Evolutionary conservation across 768 basidiomycete species (phyloP).

Genomic region (Epithele typhae): DNA sequence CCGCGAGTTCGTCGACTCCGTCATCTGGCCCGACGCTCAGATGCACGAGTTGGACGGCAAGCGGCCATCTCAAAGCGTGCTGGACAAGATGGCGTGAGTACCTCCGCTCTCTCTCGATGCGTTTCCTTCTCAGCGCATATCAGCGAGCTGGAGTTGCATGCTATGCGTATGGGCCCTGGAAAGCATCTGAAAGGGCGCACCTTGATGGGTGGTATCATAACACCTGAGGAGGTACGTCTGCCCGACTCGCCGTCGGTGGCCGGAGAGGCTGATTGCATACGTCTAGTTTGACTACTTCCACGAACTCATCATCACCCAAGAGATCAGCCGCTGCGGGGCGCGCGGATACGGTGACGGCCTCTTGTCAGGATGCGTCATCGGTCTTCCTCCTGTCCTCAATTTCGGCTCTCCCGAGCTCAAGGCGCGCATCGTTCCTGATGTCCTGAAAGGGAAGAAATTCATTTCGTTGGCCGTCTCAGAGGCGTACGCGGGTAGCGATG

Average conservation of each 20-base stretch:
- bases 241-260: no score
- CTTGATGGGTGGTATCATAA: constrained; percentile 70
- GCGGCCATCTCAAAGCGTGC: constrained; percentile 70
- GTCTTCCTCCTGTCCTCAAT: constrained; percentile 81
- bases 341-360: constrained; percentile 84
- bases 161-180: constrained; percentile 93
- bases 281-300: constrained; percentile 92
- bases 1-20: constrained; percentile 62
- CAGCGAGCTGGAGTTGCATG: constrained; percentile 70
- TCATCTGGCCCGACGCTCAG: constrained; percentile 48
- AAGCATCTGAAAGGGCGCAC: constrained; percentile 79
- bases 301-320: constrained; percentile 39
- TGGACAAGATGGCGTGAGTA: constrained; percentile 78
- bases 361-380: constrained; percentile 74
- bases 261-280: no score
- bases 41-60: constrained; percentile 84
- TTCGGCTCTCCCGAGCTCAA: constrained; percentile 67
- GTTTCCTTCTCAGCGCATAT: constrained; percentile 1
- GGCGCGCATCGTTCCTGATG: constrained; percentile 57
- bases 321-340: constrained; percentile 47
- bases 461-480: constrained; percentile 81
- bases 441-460: constrained; percentile 73
- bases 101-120: not conserved
- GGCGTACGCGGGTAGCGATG: constrained; percentile 84
- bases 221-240: constrained; percentile 55